A percentile compares a stretch with the other conserved stretches of the same genome.
Evolutionary conservation across 371 early-diverging fungal species (phyloP).

Genomic region (Batkoa obscura): DNA sequence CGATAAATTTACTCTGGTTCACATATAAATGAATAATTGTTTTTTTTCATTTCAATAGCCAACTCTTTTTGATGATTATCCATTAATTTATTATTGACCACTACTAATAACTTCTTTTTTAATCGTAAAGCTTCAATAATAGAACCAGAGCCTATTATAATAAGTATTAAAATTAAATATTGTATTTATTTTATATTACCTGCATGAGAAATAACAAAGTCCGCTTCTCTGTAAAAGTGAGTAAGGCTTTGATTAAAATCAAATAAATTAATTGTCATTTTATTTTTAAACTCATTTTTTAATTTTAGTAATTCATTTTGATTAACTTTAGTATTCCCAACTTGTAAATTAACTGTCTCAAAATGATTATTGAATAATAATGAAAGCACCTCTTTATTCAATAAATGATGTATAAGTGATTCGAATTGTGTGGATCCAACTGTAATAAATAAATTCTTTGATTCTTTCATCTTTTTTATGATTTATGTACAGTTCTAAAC

Average conservation of each 20-base stretch:
- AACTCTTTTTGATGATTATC: neutral
- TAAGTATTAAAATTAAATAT: neutral
- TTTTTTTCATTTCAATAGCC: neutral
- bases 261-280: neutral
- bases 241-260: neutral
- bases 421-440: conserved; percentile 1
- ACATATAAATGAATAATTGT: neutral
- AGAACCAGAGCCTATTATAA: neutral
- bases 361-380: neutral
- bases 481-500: no score
- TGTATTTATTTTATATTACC: neutral
- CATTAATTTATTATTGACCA: neutral
- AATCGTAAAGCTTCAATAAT: neutral
- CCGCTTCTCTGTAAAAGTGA: neutral
- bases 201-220: neutral
- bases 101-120: neutral
- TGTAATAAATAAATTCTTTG: neutral
- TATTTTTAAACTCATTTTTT: neutral
- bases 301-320: no score
- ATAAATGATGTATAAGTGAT: neutral
- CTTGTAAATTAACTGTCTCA: neutral
- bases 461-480: no score
- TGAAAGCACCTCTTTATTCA: no score
- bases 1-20: neutral
- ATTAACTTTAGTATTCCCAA: neutral